Conservation (phyloP, 106 monocot species). For the Dendrobium huoshanense region DNA sequence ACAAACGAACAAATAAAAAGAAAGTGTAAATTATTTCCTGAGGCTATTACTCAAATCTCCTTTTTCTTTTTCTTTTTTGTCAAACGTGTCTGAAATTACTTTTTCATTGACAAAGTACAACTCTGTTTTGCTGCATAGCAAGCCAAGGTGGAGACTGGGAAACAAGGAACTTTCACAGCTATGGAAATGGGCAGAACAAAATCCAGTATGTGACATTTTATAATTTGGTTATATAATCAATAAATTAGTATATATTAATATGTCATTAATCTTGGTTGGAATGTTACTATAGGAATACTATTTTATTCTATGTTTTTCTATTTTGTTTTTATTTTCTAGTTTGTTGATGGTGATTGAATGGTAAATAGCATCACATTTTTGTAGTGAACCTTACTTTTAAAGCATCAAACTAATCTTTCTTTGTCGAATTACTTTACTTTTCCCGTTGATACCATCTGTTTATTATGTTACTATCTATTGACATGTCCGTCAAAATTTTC, state of each 20-base stretch:
- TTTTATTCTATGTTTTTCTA: too few species aligned
- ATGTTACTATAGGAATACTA: background rate
- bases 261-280: background rate
- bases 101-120: background rate
- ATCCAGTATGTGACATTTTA: slow-evolving; percentile 58
- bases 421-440: too few species aligned
- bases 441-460: too few species aligned
- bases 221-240: background rate
- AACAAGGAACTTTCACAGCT: slow-evolving; percentile 86
- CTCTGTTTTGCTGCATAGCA: slow-evolving; percentile 32
- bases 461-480: too few species aligned
- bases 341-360: background rate
- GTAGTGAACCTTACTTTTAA: background rate
- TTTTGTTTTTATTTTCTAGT: too few species aligned
- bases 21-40: background rate
- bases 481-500: too few species aligned
- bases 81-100: background rate
- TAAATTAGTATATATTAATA: background rate
- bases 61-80: background rate
- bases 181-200: slow-evolving; percentile 99
- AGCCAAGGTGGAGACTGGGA: slow-evolving; percentile 82
- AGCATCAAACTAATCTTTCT: background rate
- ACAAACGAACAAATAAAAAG: too few species aligned
- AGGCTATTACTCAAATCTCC: background rate
- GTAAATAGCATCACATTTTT: background rate